Evolutionary conservation across 768 basidiomycete genomes (phyloP).

Genomic region (Hypholoma fasciculare): DNA sequence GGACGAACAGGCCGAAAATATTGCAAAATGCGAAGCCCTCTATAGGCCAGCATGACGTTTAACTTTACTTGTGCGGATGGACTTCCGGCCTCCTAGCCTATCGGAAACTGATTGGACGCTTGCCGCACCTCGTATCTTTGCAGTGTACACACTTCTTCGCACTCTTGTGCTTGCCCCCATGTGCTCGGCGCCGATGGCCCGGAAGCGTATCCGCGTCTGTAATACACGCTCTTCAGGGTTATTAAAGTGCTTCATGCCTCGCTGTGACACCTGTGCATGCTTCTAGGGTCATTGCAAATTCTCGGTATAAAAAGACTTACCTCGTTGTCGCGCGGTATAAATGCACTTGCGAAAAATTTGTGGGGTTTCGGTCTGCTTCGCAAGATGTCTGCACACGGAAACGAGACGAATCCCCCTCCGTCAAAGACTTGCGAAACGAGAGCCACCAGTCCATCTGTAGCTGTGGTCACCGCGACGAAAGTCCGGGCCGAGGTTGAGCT

Average conservation of each 20-base stretch:
- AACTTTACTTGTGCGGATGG: neutral
- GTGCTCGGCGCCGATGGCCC: neutral
- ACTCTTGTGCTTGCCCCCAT: neutral
- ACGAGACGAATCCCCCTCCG: neutral
- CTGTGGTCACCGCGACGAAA: neutral
- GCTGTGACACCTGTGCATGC: neutral
- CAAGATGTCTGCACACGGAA: neutral
- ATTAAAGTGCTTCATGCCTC: neutral
- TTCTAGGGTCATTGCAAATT: neutral
- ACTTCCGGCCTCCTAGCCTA: neutral
- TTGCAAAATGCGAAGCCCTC: neutral
- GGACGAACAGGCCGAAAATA: neutral
- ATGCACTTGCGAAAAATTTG: neutral
- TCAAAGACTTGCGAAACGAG: neutral
- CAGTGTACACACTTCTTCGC: neutral
- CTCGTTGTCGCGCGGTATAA: neutral
- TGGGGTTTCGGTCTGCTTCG: neutral
- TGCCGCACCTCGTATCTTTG: neutral
- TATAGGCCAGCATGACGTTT: neutral
- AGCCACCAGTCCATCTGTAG: neutral
- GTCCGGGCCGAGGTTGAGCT: conserved; percentile 11
- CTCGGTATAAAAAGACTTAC: neutral
- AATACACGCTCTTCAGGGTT: neutral
- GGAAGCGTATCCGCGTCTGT: conserved; percentile 1
- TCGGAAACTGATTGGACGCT: neutral